phyloP scores from a whole-genome alignment of 2,329 filamentous ascomycete species.

The Colletotrichum godetiae region DNA sequence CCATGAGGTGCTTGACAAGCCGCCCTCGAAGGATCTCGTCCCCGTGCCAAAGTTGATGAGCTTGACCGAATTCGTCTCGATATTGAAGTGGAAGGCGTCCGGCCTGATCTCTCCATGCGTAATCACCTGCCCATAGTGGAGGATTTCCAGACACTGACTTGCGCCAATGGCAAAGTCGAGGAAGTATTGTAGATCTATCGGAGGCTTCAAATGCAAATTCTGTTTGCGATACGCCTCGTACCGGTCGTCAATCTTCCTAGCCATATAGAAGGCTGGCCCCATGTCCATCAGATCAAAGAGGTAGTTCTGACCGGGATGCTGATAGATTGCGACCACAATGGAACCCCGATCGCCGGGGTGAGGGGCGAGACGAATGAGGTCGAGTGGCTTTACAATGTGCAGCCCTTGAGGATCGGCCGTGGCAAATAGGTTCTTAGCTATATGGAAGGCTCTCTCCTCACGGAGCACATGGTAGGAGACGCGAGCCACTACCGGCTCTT shows the following conservation, averaged over 20 bases:
- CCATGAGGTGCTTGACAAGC: conserved; percentile 88
- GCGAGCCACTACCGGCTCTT: conserved; percentile 80
- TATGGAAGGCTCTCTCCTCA: conserved; percentile 88
- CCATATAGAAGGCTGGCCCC: conserved; percentile 78
- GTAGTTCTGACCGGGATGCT: conserved; percentile 80
- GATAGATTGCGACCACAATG: conserved; percentile 85
- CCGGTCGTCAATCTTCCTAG: conserved; percentile 62
- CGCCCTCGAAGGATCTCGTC: conserved; percentile 88
- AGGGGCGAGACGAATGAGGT: conserved; percentile 78
- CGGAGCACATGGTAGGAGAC: conserved; percentile 85
- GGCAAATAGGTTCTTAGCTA: conserved; percentile 77
- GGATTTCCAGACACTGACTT: conserved; percentile 84
- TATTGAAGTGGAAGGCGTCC: conserved; percentile 90
- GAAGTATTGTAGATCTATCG: conserved; percentile 80
- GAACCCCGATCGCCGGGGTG: conserved; percentile 75
- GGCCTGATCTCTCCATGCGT: conserved; percentile 92
- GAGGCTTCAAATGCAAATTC: conserved; percentile 62
- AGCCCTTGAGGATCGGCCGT: conserved; percentile 78
- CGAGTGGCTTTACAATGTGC: conserved; percentile 84
- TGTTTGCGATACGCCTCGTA: conserved; percentile 58
- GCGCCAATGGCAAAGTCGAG: conserved; percentile 93
- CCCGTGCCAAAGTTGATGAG: conserved; percentile 89
- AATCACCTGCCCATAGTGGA: conserved; percentile 89
- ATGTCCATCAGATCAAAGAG: conserved; percentile 78
- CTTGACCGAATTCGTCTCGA: conserved; percentile 77